Percentiles rank a stretch among this genome's conserved stretches.
These are phyloP conservation scores for Botrytis squamosa DNA, from an alignment of 2,329 filamentous ascomycete genomes.

Conservation along the genomic window DNA sequence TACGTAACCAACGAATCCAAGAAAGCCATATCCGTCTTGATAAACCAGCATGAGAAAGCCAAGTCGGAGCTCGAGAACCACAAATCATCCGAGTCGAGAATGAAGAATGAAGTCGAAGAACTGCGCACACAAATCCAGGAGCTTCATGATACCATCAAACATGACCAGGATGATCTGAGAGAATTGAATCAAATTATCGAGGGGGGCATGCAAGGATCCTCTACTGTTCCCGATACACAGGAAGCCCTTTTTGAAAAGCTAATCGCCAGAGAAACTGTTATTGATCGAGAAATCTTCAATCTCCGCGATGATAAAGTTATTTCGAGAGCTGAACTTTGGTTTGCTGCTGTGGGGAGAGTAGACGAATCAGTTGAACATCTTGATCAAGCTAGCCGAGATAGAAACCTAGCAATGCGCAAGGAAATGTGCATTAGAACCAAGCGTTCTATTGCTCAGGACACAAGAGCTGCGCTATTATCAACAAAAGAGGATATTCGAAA, in stretches of 20 bases:
- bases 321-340: neutral
- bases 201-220: neutral
- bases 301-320: slow-evolving; percentile 3
- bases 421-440: neutral
- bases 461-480: neutral
- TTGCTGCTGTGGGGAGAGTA: neutral
- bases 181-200: neutral
- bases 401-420: neutral
- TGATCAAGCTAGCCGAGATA: neutral
- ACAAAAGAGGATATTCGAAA: neutral
- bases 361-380: slow-evolving; percentile 1
- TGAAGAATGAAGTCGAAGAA: neutral
- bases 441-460: neutral
- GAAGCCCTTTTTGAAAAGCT: neutral
- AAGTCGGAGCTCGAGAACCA: neutral
- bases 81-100: neutral
- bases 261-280: neutral
- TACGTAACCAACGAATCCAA: neutral
- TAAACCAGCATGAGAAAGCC: slow-evolving; percentile 3
- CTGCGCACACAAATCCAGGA: neutral
- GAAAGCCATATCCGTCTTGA: neutral
- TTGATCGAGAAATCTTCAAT: slow-evolving; percentile 1
- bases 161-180: neutral
- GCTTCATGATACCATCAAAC: neutral
- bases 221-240: neutral